Conservation (phyloP, 371 early-diverging fungal genomes). For the Mucor racemosus region DNA sequence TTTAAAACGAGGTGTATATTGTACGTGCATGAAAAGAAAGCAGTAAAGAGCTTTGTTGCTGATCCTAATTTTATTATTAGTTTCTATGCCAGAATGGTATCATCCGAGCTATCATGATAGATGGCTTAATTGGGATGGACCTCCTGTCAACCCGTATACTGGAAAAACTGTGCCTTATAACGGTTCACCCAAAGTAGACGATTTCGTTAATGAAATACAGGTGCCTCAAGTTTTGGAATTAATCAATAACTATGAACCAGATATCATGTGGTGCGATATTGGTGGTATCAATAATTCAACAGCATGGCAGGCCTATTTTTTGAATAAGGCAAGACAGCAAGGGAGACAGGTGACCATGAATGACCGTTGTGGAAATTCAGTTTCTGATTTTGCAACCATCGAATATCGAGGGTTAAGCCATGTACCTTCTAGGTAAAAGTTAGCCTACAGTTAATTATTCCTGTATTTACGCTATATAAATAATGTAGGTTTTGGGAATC, state of each 20-base stretch:
- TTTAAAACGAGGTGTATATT: slow-evolving; percentile 38
- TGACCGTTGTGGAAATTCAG: slow-evolving; percentile 26
- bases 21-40: slow-evolving; percentile 18
- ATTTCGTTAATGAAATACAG: slow-evolving; percentile 44
- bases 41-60: neutral
- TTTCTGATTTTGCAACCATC: slow-evolving; percentile 24
- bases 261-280: slow-evolving; percentile 48
- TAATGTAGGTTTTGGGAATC: slow-evolving; percentile 25
- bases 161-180: slow-evolving; percentile 24
- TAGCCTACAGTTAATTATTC: neutral
- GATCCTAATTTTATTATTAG: slow-evolving; percentile 5
- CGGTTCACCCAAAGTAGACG: slow-evolving; percentile 16
- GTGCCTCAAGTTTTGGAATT: slow-evolving; percentile 42
- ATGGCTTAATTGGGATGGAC: slow-evolving; percentile 30
- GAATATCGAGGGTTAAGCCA: slow-evolving; percentile 19
- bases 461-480: neutral
- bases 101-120: slow-evolving; percentile 34
- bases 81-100: slow-evolving; percentile 49
- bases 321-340: slow-evolving; percentile 24
- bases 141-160: slow-evolving; percentile 38
- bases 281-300: slow-evolving; percentile 46
- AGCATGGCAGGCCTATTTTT: slow-evolving; percentile 34
- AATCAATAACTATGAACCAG: slow-evolving; percentile 29
- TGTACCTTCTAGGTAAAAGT: slow-evolving; percentile 16
- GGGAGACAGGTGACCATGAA: slow-evolving; percentile 27